Percentiles rank a stretch among this genome's conserved stretches.
Evolutionary conservation across 2,329 filamentous ascomycete species (phyloP).

Genomic region (Podosphaera aphanis): DNA sequence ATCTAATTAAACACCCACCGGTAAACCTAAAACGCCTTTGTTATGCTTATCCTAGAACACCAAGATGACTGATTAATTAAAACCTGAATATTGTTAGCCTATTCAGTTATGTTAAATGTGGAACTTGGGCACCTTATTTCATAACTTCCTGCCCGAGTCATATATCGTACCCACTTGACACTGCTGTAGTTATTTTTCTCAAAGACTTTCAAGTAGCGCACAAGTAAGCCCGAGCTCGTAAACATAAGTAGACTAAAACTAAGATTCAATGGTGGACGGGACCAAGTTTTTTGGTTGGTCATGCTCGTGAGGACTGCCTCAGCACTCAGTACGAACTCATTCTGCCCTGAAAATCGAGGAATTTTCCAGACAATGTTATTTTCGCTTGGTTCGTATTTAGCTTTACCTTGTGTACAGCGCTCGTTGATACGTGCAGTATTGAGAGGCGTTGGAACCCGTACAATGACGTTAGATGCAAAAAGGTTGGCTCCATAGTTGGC

Average conservation of each 20-base stretch:
- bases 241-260: constrained; percentile 96
- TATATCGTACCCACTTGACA: constrained; percentile 97
- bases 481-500: constrained; percentile 92
- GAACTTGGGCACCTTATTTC: constrained; percentile 49
- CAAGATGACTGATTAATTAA: not conserved
- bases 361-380: constrained; percentile 99
- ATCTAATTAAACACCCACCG: not conserved
- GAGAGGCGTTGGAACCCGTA: constrained; percentile 82
- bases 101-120: not conserved
- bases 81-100: not conserved
- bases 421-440: constrained; percentile 91
- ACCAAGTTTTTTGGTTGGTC: constrained; percentile 97
- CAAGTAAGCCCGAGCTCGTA: constrained; percentile 75
- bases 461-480: constrained; percentile 87
- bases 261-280: constrained; percentile 70
- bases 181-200: constrained; percentile 98
- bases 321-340: constrained; percentile 81
- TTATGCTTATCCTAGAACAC: constrained; percentile 5
- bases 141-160: constrained; percentile 94
- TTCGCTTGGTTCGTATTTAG: constrained; percentile 93
- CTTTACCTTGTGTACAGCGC: constrained; percentile 83
- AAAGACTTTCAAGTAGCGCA: constrained; percentile 93
- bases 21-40: constrained; percentile 2
- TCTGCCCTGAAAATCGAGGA: constrained; percentile 90
- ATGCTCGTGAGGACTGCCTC: constrained; percentile 86